Percentiles rank a stretch among this genome's conserved stretches.
These are phyloP conservation scores for Phaeosphaeria sp. DNA, from an alignment of 2,329 filamentous ascomycete genomes.

Conservation along the genomic window DNA sequence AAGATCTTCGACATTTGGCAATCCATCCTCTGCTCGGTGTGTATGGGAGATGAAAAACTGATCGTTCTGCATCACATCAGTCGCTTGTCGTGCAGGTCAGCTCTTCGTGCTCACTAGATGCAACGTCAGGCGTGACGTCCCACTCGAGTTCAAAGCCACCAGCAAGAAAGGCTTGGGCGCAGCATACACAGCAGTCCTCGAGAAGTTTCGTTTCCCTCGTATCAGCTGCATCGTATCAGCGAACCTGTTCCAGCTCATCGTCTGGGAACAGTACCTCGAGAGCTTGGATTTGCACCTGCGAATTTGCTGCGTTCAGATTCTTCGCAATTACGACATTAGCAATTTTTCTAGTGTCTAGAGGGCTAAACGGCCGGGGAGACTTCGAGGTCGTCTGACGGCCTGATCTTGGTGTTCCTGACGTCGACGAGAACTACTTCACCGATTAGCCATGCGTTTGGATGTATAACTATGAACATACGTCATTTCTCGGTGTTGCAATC, in stretches of 20 bases:
- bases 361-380: slow-evolving; percentile 37
- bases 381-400: slow-evolving; percentile 39
- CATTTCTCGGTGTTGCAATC: slow-evolving; percentile 10
- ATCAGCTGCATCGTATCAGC: slow-evolving; percentile 66
- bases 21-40: slow-evolving; percentile 75
- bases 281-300: slow-evolving; percentile 81
- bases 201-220: slow-evolving; percentile 78
- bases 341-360: slow-evolving; percentile 63
- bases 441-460: slow-evolving; percentile 10
- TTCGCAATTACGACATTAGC: slow-evolving; percentile 84
- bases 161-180: slow-evolving; percentile 82
- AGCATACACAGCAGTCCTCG: slow-evolving; percentile 73
- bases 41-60: slow-evolving; percentile 88
- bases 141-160: slow-evolving; percentile 69
- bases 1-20: slow-evolving; percentile 73
- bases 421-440: slow-evolving; percentile 18
- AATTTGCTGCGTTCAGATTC: slow-evolving; percentile 76
- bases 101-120: slow-evolving; percentile 47
- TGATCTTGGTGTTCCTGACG: slow-evolving; percentile 22
- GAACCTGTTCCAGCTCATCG: not conserved
- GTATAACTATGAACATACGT: slow-evolving; percentile 15
- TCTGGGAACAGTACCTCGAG: slow-evolving; percentile 57
- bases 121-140: slow-evolving; percentile 43
- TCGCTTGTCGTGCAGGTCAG: not conserved
- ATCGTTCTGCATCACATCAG: slow-evolving; percentile 73